Evolutionary conservation across 352 stramenopile genomes (phyloP).

Genomic region (Phytopythium delawarense): DNA sequence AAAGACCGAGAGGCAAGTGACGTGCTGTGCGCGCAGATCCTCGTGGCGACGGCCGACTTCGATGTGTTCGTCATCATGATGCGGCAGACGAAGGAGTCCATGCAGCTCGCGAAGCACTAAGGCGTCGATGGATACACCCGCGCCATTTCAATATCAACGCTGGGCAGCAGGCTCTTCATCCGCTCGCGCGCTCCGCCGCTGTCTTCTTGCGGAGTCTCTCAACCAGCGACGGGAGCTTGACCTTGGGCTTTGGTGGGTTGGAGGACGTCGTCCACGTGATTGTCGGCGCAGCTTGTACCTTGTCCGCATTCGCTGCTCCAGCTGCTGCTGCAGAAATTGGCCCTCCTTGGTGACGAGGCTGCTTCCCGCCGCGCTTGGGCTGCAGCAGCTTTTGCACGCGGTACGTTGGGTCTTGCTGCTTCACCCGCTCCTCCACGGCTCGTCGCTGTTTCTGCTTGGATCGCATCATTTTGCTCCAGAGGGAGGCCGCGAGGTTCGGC

Average conservation of each 20-base stretch:
- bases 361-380: constrained; percentile 16
- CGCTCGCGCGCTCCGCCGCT: constrained; percentile 31
- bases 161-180: background rate
- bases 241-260: constrained; percentile 50
- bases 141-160: background rate
- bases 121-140: background rate
- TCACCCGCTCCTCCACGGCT: constrained; percentile 26
- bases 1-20: constrained; percentile 53
- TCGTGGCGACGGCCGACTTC: constrained; percentile 74
- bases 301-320: background rate
- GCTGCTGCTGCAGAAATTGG: constrained; percentile 2
- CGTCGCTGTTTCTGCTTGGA: constrained; percentile 39
- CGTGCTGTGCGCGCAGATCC: constrained; percentile 70
- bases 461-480: constrained; percentile 72
- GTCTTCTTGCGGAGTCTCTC: constrained; percentile 68
- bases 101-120: constrained; percentile 46
- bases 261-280: constrained; percentile 39
- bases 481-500: constrained; percentile 29
- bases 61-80: constrained; percentile 84
- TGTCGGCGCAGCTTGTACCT: constrained; percentile 10
- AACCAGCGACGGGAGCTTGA: constrained; percentile 70
- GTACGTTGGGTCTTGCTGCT: constrained; percentile 47
- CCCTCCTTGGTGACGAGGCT: background rate
- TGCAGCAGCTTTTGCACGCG: constrained; percentile 51
- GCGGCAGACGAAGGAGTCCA: constrained; percentile 72